Evolutionary conservation across 2,329 filamentous ascomycete genomes (phyloP), one percentile per base, ranked within the genome.

Genomic region (Aspergillus novofumigatus): DNA sequence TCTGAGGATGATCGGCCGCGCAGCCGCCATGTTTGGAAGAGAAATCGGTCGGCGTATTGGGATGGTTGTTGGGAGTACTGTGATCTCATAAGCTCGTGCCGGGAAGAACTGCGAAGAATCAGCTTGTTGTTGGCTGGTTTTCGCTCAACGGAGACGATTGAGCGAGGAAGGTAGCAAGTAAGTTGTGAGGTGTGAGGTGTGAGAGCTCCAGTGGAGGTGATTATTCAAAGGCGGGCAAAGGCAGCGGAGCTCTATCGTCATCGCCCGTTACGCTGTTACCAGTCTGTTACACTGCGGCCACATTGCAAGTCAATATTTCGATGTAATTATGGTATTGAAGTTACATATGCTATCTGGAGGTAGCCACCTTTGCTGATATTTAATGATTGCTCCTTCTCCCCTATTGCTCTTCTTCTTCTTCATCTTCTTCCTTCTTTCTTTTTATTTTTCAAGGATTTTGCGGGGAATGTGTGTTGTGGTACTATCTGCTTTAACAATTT

Each of bases 1-100:
- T 74, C 92, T 86, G 56, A 97, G 81, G 69, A 96, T 82, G 86
- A 96, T 96, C 62, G 71, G 77, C 71, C 70, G 65, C 50, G 74
- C 65, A 25, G 74, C 65, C 75, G 77, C 78, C 41, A 49, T 62
- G 60, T 3, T 23, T 23, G 21, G 23, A 17, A 10, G 21, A 47
- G 44, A 14, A 25, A 23, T 25, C 21, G 44, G 21, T 21, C 23
- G n/a, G 44, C 6, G 21, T 23, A 11, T 17, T 47, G 21, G 23
- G 21, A 23, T 47, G 20, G 44, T 21, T 47, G 21, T 14, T 10
- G 21, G 44, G 3, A 7, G 44, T 23, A 11, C 14, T 23, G 6
- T 23, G 11, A 41, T 38, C 11, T 56, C 54, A 56, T 49, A 47
- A 23, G 25, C 25, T 57, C 54, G 56, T 59, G 11, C 6, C 47